phyloP scores from a whole-genome alignment of 2,329 filamentous ascomycete species.

The Aspergillus candidus region DNA sequence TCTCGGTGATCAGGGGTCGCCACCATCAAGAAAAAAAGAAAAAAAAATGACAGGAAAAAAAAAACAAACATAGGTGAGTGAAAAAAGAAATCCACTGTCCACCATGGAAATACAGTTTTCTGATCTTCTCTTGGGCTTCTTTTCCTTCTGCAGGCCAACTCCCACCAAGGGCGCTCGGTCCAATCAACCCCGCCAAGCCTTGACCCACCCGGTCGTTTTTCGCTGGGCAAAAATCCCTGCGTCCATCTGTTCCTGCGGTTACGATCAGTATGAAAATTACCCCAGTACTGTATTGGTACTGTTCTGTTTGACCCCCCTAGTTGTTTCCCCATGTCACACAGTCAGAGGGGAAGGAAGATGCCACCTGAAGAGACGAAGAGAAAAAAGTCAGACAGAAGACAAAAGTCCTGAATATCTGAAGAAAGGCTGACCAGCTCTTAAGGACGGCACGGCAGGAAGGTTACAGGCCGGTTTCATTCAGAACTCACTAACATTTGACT shows the following conservation, averaged over 20 bases:
- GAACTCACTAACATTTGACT: not conserved
- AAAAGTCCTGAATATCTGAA: not conserved
- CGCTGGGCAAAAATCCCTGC: conserved; percentile 12
- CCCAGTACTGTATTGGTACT: too few relatives aligned
- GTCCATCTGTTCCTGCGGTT: conserved; percentile 23
- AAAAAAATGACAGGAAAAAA: conserved; percentile 7
- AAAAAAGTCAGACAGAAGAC: not conserved
- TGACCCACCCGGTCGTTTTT: conserved; percentile 13
- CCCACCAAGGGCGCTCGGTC: conserved; percentile 14
- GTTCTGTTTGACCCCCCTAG: too few relatives aligned
- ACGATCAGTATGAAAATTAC: conserved; percentile 3
- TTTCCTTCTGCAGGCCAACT: conserved; percentile 14
- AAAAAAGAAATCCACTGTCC: conserved; percentile 2
- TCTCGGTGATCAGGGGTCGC: too few relatives aligned
- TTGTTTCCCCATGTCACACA: not conserved
- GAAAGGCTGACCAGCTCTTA: too few relatives aligned
- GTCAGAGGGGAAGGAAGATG: not conserved
- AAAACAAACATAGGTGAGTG: conserved; percentile 2
- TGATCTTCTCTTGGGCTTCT: conserved; percentile 19
- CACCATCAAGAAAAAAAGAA: not conserved
- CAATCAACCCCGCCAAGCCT: conserved; percentile 17
- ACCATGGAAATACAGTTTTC: conserved; percentile 3
- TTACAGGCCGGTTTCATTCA: too few relatives aligned
- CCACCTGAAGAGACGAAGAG: not conserved
- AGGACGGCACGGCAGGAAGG: too few relatives aligned